These are phyloP conservation scores for Strobilomyces confusus DNA, from an alignment of 768 basidiomycete genomes.

Conservation along the genomic window DNA sequence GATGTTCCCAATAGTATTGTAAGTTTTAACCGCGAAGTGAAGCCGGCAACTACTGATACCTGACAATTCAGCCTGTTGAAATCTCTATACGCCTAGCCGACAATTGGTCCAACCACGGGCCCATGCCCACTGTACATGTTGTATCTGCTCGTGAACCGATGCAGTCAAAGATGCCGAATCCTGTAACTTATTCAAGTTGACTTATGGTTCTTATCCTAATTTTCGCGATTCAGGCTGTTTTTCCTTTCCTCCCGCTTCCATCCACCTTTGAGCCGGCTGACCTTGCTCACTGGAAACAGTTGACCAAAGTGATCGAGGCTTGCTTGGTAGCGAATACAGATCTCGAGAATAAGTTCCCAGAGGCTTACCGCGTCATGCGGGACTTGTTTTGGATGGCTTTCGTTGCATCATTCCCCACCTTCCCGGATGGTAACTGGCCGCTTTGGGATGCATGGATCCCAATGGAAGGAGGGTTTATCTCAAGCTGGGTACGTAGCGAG, in stretches of 20 bases:
- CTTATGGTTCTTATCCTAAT: neutral
- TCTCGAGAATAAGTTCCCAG: neutral
- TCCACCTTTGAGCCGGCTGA: neutral
- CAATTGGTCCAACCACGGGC: neutral
- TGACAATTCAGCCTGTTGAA: neutral
- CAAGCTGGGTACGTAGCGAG: neutral
- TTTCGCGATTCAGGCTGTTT: neutral
- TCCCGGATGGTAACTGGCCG: neutral
- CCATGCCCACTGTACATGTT: neutral
- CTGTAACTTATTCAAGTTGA: neutral
- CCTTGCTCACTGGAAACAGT: neutral
- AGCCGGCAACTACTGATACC: neutral
- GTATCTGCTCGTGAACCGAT: neutral
- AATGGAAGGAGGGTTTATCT: neutral
- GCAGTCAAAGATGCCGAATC: neutral
- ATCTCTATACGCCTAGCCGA: neutral
- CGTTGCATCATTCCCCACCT: neutral
- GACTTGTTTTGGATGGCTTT: slow-evolving; percentile 4
- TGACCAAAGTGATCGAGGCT: neutral
- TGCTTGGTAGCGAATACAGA: neutral
- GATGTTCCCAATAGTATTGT: neutral
- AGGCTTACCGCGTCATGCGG: neutral
- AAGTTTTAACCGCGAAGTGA: neutral
- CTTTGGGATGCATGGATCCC: neutral
- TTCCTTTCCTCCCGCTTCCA: neutral